Conservation (phyloP, 768 basidiomycete genomes). For the Mycena olivaceomarginata region DNA sequence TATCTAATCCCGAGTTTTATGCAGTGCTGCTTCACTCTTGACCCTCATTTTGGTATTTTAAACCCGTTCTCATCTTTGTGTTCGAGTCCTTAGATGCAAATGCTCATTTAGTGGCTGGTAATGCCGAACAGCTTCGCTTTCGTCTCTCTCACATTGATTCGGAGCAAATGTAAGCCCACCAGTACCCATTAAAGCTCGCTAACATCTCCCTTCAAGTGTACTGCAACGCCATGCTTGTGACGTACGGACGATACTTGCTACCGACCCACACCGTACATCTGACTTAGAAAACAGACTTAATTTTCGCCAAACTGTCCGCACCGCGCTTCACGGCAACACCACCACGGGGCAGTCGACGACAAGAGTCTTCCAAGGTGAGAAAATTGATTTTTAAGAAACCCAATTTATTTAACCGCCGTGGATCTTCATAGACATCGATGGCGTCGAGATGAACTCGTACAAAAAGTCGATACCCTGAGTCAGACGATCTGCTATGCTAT, state of each 20-base stretch:
- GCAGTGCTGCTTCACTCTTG: constrained; percentile 31
- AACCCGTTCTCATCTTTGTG: neutral
- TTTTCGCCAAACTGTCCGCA: constrained; percentile 12
- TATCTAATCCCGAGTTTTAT: neutral
- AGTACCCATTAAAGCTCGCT: neutral
- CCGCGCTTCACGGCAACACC: neutral
- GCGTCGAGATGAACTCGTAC: neutral
- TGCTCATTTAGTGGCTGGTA: constrained; percentile 22
- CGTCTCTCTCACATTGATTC: constrained; percentile 38
- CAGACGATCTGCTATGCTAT: no score
- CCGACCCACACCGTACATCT: neutral
- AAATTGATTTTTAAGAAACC: neutral
- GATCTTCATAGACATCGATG: constrained; percentile 2
- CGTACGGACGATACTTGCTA: constrained; percentile 18
- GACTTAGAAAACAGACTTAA: constrained; percentile 3
- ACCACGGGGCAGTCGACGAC: neutral
- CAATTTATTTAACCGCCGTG: neutral
- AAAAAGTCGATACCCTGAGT: no score
- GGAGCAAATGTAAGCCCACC: constrained; percentile 33
- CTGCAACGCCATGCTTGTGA: constrained; percentile 42
- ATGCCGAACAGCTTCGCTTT: constrained; percentile 37
- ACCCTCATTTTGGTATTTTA: constrained; percentile 33
- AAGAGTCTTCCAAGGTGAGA: constrained; percentile 7
- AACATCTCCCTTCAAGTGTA: constrained; percentile 23
- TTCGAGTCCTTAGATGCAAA: neutral